Evolutionary conservation across 352 stramenopile genomes (phyloP).

Genomic region (Globisporangium camurandrum): DNA sequence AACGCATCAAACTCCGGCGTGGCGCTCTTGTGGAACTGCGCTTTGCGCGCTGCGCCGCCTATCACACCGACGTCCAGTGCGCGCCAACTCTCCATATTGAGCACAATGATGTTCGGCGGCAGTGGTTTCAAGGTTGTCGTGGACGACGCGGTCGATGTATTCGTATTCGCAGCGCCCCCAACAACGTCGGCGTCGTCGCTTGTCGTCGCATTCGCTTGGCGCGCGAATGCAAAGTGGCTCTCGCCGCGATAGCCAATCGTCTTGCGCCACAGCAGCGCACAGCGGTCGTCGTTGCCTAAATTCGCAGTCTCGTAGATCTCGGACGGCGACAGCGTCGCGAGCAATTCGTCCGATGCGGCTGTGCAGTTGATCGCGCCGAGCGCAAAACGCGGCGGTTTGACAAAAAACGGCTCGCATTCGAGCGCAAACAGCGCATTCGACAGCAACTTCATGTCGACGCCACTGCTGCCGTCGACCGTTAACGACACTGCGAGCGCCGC

Average conservation of each 20-base stretch:
- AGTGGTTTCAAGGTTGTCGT: constrained; percentile 1
- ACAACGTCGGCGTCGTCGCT: background rate
- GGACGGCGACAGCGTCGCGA: constrained; percentile 29
- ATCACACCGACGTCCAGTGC: constrained; percentile 63
- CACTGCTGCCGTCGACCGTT: constrained; percentile 29
- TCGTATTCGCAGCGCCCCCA: background rate
- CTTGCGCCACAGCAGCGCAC: constrained; percentile 56
- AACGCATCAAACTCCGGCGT: constrained; percentile 59
- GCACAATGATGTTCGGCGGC: constrained; percentile 58
- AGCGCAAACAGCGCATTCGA: constrained; percentile 60
- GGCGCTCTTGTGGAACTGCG: constrained; percentile 28
- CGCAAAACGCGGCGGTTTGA: constrained; percentile 22
- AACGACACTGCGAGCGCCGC: constrained; percentile 38
- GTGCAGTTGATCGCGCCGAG: constrained; percentile 63
- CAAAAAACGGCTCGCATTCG: constrained; percentile 48
- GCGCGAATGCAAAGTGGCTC: constrained; percentile 34
- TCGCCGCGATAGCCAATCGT: constrained; percentile 49
- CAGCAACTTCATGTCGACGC: constrained; percentile 69
- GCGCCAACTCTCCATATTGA: constrained; percentile 72
- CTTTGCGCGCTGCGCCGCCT: constrained; percentile 37
- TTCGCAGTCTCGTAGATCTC: constrained; percentile 36
- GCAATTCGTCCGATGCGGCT: constrained; percentile 32
- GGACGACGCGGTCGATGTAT: background rate
- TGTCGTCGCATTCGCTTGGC: constrained; percentile 16
- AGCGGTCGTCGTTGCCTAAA: constrained; percentile 56